Evolutionary conservation across 306 rosid species (phyloP), one percentile per base, ranked within the genome.

Genomic region (Geum urbanum): DNA sequence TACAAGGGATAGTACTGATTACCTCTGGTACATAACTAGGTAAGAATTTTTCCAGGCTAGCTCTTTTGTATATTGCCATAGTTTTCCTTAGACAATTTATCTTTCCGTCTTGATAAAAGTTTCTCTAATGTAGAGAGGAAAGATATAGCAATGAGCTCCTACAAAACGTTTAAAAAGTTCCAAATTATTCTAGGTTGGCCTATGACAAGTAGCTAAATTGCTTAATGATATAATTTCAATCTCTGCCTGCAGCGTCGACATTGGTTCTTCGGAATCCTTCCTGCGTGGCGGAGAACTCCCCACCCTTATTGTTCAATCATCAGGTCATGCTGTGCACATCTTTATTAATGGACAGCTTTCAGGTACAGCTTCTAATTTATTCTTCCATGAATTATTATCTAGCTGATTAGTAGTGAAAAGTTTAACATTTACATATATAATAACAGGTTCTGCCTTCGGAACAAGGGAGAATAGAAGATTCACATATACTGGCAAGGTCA

Each of bases 1-100:
- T 66, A 95, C 99, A 7, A 77, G 97, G 67, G 99, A 95, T 81
- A 48, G 84, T 73, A 95, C 92, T 54, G 99, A 95, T 83, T 95
- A 95, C 72, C 91, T 95, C 61, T 95, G 99, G 99, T 95, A 95
- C 81, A 91, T 78, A 73, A 87, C 97, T 19, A 87, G 92, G 99
- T 95, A 80, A 84, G 91, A 69, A 46, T 82, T 78, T 65, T 37
- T 49, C 48, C 37, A 55, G 50, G 57, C 13, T 3, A 60, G 18
- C 51, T 63, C 11, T 53, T 63, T 63, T 41, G n/a, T 40, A 18
- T 37, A 7, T 50, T 57, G 16, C 50, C 10, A 37, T 40, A 59
- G 13, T 49, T 41, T 22, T 27, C 20, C 19, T 13, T 6, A n/a
- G 63, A 8, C 2, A 11, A 12, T 54, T 14, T 54, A 22, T 5